A percentile compares a stretch with the other conserved stretches of the same genome.
These are phyloP conservation scores for Arxiozyma slooffiae DNA, from an alignment of 1,139 yeast genomes.

Conservation along the genomic window DNA sequence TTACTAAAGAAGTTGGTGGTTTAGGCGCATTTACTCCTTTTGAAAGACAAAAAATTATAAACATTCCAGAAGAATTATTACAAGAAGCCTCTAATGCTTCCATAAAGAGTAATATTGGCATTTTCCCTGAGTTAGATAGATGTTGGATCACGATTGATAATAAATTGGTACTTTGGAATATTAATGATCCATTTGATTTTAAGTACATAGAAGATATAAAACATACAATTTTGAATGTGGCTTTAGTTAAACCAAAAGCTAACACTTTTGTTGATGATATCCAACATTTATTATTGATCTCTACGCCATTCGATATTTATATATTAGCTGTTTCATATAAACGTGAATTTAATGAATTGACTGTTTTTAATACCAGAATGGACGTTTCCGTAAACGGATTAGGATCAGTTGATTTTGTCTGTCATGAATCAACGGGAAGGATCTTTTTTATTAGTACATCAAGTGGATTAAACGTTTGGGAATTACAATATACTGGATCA, in stretches of 20 bases:
- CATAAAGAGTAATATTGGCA: slow-evolving; percentile 67
- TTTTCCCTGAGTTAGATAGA: slow-evolving; percentile 70
- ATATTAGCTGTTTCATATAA: slow-evolving; percentile 63
- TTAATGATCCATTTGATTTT: slow-evolving; percentile 53
- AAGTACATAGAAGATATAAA: slow-evolving; percentile 74
- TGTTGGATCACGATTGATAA: slow-evolving; percentile 86
- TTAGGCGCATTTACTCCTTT: slow-evolving; percentile 58
- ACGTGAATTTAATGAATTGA: slow-evolving; percentile 43
- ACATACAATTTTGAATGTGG: slow-evolving; percentile 68
- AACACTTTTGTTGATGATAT: slow-evolving; percentile 75
- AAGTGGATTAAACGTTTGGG: slow-evolving; percentile 80
- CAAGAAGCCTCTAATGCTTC: slow-evolving; percentile 61
- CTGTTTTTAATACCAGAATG: slow-evolving; percentile 75
- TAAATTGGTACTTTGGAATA: slow-evolving; percentile 74
- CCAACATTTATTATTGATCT: slow-evolving; percentile 58
- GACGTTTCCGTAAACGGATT: slow-evolving; percentile 72
- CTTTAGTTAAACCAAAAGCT: slow-evolving; percentile 67
- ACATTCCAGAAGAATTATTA: slow-evolving; percentile 74
- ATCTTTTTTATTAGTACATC: slow-evolving; percentile 72
- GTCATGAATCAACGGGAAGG: slow-evolving; percentile 59
- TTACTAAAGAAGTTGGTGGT: slow-evolving; percentile 32
- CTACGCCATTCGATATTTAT: slow-evolving; percentile 74
- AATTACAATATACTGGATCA: slow-evolving; percentile 71
- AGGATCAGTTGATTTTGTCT: slow-evolving; percentile 53
- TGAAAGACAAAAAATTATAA: slow-evolving; percentile 56